Conservation (phyloP, 352 stramenopile genomes). For the Pythium rishiriense region DNA sequence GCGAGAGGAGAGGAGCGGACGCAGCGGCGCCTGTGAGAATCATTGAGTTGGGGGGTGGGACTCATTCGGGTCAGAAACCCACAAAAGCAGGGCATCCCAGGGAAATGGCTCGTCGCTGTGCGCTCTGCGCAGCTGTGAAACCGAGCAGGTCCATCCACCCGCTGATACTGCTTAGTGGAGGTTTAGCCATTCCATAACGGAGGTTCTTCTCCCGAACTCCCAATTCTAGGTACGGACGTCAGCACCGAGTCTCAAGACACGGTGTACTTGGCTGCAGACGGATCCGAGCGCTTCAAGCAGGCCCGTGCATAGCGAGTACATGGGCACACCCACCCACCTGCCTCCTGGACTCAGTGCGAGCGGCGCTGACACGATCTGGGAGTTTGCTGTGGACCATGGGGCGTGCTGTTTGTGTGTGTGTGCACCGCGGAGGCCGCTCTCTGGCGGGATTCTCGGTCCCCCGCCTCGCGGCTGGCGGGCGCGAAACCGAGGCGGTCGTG, state of each 20-base stretch:
- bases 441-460: background rate
- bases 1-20: constrained; percentile 10
- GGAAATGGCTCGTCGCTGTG: background rate
- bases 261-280: background rate
- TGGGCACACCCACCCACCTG: constrained; percentile 17
- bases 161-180: constrained; percentile 1
- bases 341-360: constrained; percentile 4
- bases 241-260: background rate
- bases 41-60: constrained; percentile 18
- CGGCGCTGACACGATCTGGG: constrained; percentile 2
- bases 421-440: too few species aligned
- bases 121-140: constrained; percentile 12
- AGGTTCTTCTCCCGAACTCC: background rate
- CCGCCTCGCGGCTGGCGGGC: background rate
- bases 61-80: constrained; percentile 16
- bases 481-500: background rate
- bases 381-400: constrained; percentile 1
- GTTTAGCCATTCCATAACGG: background rate
- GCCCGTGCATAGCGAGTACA: constrained; percentile 5
- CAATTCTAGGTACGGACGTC: background rate
- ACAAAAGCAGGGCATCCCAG: constrained; percentile 24
- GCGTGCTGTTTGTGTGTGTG: too few species aligned
- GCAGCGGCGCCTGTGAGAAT: constrained; percentile 1
- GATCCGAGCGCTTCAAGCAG: constrained; percentile 17
- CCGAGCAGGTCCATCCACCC: constrained; percentile 3